Base-by-base conservation (phyloP, 1,139 yeast genomes). In the Scheffersomyces titani region DNA sequence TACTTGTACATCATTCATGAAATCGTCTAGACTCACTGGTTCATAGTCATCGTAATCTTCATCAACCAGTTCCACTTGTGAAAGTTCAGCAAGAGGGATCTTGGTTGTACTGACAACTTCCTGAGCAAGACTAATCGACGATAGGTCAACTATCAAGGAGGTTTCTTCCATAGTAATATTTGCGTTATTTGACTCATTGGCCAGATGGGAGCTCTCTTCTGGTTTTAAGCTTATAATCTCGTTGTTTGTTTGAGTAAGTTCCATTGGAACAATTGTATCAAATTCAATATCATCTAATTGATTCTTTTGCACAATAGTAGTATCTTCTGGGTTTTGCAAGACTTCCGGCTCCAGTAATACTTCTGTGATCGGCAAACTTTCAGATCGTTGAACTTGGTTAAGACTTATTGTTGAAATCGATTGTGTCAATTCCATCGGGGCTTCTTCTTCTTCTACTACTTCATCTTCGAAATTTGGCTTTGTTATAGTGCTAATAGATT, bases 1-100 rank as follows among this genome's bases (percentile, higher is more conserved):
- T 18, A 85, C 76, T 0, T 82, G 81, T 9, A 84, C 71, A 56
- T 82, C 84, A 6, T 67, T 68, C 61, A 86, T 69, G 56, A 86
- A 85, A 20, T 75, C 72, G 0, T 72, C 64, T 45, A 83, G 69
- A 0, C 80, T 63, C 0, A 80, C 82, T 4, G 80, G 77, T 2
- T 53, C 55, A 51, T 72, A 71, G 24, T 67, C 64, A 3, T 63
- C 70, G 11, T 51, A 51, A 20, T 63, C 65, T 1, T 58, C 60
- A 3, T 63, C 65, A 13, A 52, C 61, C 52, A 24, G 58, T 55
- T 46, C 58, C 56, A 20, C 53, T 55, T 6, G 58, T n/a, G 66
- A 59, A 2, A 64, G 61, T 19, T 71, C 77, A 1, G 77, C 76
- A 49, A 75, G 64, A 4, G 79, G 78, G 2, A 73, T 65, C 9